These are phyloP conservation scores for Ceratocystis huliohia DNA, from an alignment of 2,329 filamentous ascomycete genomes.

Conservation along the genomic window DNA sequence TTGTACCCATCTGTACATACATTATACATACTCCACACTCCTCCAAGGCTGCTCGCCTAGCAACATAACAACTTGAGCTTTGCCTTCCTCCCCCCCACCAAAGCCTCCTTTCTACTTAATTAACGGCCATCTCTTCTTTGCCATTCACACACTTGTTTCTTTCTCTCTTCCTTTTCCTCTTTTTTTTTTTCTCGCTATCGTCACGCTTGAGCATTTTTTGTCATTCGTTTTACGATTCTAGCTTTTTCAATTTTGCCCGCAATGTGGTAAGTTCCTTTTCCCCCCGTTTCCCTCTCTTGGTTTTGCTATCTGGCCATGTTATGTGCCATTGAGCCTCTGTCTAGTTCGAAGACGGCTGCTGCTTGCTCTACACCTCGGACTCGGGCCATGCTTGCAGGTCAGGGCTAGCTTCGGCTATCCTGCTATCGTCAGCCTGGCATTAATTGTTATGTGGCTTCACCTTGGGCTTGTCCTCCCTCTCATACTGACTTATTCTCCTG, in stretches of 20 bases:
- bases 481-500: slow-evolving; percentile 21
- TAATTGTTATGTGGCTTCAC: neutral
- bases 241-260: slow-evolving; percentile 17
- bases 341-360: neutral
- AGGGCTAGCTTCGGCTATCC: neutral
- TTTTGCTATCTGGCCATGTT: slow-evolving; percentile 2
- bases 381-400: neutral
- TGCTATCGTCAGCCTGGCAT: neutral
- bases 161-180: slow-evolving; percentile 7
- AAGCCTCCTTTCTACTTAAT: slow-evolving; percentile 18
- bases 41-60: neutral
- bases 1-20: neutral
- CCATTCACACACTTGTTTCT: slow-evolving; percentile 4
- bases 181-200: slow-evolving; percentile 8
- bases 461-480: slow-evolving; percentile 11
- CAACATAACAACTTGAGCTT: slow-evolving; percentile 11
- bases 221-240: slow-evolving; percentile 20
- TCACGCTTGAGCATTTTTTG: slow-evolving; percentile 14
- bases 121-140: slow-evolving; percentile 13
- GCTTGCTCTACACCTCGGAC: neutral
- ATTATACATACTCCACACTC: slow-evolving; percentile 14
- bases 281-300: slow-evolving; percentile 11
- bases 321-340: slow-evolving; percentile 1
- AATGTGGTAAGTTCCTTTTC: slow-evolving; percentile 20
- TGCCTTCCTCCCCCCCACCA: slow-evolving; percentile 8